A percentile compares a stretch with the other conserved stretches of the same genome.
Evolutionary conservation across 345 rosid genomes (phyloP).

Genomic region (Streptanthus diversifolius): DNA sequence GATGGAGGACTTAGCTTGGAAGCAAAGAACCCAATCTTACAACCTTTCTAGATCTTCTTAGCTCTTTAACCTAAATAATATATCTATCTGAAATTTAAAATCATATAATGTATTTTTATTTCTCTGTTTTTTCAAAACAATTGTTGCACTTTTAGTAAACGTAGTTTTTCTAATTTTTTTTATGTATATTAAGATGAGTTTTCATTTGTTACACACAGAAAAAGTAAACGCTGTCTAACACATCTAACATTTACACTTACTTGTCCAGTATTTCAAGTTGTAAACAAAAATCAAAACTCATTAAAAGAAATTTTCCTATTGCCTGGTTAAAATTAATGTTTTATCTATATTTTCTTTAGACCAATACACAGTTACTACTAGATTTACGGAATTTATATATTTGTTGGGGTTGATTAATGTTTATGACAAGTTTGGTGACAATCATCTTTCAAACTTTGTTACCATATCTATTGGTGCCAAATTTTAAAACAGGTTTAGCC

Average conservation of each 20-base stretch:
- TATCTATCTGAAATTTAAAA: background rate
- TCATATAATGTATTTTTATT: background rate
- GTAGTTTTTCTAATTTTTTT: no score
- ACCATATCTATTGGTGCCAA: background rate
- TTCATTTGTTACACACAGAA: background rate
- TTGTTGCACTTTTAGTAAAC: background rate
- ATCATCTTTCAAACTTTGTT: slow-evolving; percentile 14
- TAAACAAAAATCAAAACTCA: no score
- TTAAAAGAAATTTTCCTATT: background rate
- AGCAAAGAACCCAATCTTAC: slow-evolving; percentile 15
- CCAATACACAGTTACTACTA: background rate
- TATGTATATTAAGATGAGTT: no score
- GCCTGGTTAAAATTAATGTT: background rate
- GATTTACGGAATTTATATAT: background rate
- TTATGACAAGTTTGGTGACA: slow-evolving; percentile 18
- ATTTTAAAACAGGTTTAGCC: background rate
- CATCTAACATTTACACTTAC: background rate
- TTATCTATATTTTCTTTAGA: background rate
- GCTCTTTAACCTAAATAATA: background rate
- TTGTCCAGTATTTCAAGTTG: background rate
- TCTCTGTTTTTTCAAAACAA: background rate
- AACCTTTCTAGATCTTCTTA: background rate
- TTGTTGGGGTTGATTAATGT: slow-evolving; percentile 7
- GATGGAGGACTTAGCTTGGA: slow-evolving; percentile 15
- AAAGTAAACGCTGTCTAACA: background rate